A percentile compares a stretch with the other conserved stretches of the same genome.
phyloP scores from a whole-genome alignment of 305 asterid species.

The Fraxinus angustifolia region DNA sequence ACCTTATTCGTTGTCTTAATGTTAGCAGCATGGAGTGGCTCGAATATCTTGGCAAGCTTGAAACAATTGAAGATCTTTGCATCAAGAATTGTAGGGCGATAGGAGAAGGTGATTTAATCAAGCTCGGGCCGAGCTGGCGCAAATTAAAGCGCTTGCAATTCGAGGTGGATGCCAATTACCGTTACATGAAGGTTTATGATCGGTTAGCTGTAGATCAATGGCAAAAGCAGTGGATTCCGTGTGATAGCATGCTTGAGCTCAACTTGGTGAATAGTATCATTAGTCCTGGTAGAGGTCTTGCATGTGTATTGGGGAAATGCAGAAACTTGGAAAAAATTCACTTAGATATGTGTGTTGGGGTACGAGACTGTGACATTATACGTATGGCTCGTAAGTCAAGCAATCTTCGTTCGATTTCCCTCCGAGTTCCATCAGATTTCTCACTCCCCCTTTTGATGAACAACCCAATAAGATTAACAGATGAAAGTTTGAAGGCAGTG shows the following conservation, averaged over 20 bases:
- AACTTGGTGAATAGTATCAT: constrained; percentile 66
- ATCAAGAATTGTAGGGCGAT: constrained; percentile 74
- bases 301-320: constrained; percentile 65
- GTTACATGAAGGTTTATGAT: constrained; percentile 67
- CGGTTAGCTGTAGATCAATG: constrained; percentile 54
- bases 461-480: constrained; percentile 61
- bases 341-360: constrained; percentile 73
- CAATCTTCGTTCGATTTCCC: constrained; percentile 60
- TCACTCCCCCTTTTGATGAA: constrained; percentile 52
- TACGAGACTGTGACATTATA: constrained; percentile 61
- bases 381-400: constrained; percentile 55
- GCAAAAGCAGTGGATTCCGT: constrained; percentile 61
- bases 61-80: constrained; percentile 65
- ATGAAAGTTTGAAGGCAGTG: constrained; percentile 58
- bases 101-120: constrained; percentile 73
- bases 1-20: constrained; percentile 66
- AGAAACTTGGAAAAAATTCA: constrained; percentile 57
- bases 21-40: constrained; percentile 68
- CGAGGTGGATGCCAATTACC: constrained; percentile 71
- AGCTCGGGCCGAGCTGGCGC: constrained; percentile 62
- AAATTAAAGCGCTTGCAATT: constrained; percentile 55
- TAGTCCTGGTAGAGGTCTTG: constrained; percentile 73
- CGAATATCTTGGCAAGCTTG: constrained; percentile 69
- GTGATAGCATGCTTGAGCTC: constrained; percentile 62
- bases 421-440: constrained; percentile 63